phyloP scores from a whole-genome alignment of 805 yeast genomes.

The Ogataea nakhonphanomensis region DNA sequence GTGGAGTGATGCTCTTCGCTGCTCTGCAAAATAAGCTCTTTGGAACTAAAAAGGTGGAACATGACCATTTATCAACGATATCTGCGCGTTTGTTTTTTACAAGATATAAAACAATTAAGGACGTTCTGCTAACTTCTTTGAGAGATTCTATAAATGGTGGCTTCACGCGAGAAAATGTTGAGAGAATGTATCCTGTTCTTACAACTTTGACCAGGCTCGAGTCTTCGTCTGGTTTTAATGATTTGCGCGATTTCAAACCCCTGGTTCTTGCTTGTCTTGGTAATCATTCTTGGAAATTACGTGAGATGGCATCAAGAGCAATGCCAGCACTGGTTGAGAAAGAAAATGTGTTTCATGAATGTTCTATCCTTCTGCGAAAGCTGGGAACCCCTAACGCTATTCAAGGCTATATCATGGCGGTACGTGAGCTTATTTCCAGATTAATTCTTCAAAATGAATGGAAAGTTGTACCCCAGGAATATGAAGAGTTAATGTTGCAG shows the following conservation, averaged over 20 bases:
- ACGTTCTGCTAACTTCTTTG: constrained; percentile 45
- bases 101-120: constrained; percentile 52
- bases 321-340: constrained; percentile 46
- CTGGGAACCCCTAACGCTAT: constrained; percentile 38
- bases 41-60: constrained; percentile 50
- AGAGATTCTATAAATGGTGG: constrained; percentile 26
- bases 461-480: constrained; percentile 18
- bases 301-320: constrained; percentile 83
- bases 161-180: constrained; percentile 37
- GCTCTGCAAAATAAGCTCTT: constrained; percentile 78
- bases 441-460: constrained; percentile 25
- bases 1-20: constrained; percentile 90
- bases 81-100: constrained; percentile 65
- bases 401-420: constrained; percentile 61
- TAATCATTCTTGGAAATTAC: constrained; percentile 69
- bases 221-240: constrained; percentile 52
- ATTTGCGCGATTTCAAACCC: constrained; percentile 49
- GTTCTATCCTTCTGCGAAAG: constrained; percentile 16
- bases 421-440: constrained; percentile 34
- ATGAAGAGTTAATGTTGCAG: constrained; percentile 28
- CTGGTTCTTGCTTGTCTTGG: constrained; percentile 47
- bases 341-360: constrained; percentile 31
- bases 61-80: constrained; percentile 21
- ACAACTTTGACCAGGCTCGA: constrained; percentile 69
- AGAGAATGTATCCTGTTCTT: constrained; percentile 70